Evolutionary conservation across 2,329 filamentous ascomycete genomes (phyloP).

Genomic region (Neopestalotiopsis sp.): DNA sequence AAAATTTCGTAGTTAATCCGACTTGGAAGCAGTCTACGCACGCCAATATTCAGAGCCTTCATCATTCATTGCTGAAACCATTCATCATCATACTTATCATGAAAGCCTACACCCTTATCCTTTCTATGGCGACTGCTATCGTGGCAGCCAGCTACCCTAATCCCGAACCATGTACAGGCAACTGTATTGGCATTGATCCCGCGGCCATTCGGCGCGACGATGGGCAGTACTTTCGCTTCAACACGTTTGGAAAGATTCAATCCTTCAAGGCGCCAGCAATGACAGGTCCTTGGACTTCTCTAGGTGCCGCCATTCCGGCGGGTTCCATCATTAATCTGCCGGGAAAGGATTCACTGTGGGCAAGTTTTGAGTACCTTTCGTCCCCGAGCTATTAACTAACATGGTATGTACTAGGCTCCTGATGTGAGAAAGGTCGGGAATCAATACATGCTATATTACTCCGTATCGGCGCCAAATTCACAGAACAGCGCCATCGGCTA

Average conservation of each 20-base stretch:
- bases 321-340: conserved; percentile 42
- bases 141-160: background rate
- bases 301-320: conserved; percentile 41
- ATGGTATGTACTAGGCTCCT: conserved; percentile 22
- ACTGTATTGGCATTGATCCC: conserved; percentile 46
- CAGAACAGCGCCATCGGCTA: conserved; percentile 26
- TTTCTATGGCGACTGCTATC: background rate
- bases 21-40: background rate
- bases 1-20: background rate
- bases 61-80: no score
- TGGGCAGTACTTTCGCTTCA: conserved; percentile 49
- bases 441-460: conserved; percentile 27
- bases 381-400: background rate
- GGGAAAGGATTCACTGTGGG: conserved; percentile 46
- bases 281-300: conserved; percentile 46
- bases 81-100: background rate
- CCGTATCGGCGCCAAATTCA: conserved; percentile 22
- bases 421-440: conserved; percentile 26
- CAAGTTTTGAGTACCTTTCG: conserved; percentile 25
- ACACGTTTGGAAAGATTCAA: conserved; percentile 45
- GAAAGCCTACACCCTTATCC: no score
- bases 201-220: conserved; percentile 47
- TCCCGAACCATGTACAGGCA: conserved; percentile 42
- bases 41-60: background rate
- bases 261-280: conserved; percentile 43